Evolutionary conservation across 805 yeast species (phyloP).

Genomic region (Komagataella mondaviorum): DNA sequence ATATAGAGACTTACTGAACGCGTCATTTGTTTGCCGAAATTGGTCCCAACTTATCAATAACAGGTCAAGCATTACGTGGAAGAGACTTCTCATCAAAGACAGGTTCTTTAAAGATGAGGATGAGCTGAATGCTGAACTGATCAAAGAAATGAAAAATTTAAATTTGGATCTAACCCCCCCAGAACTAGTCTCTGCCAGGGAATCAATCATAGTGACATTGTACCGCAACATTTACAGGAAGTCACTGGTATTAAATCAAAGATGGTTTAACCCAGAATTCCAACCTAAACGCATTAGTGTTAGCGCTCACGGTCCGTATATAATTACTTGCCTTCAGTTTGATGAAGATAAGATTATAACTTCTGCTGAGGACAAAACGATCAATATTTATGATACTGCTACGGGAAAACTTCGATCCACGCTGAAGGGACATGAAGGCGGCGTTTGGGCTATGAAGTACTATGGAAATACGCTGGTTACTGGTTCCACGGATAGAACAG

Average conservation of each 20-base stretch:
- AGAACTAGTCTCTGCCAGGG: conserved; percentile 3
- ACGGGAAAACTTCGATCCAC: conserved; percentile 53
- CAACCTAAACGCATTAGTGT: conserved; percentile 56
- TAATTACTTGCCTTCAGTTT: conserved; percentile 91
- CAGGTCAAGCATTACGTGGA: conserved; percentile 58
- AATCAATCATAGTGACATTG: conserved; percentile 3
- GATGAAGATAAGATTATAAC: conserved; percentile 85
- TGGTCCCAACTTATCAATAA: conserved; percentile 57
- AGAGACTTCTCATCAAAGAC: conserved; percentile 46
- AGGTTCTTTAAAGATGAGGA: conserved; percentile 33
- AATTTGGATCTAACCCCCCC: conserved; percentile 3
- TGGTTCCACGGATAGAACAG: conserved; percentile 91
- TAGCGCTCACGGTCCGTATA: conserved; percentile 59
- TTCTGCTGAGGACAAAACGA: conserved; percentile 79
- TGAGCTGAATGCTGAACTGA: conserved; percentile 28
- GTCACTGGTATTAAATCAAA: conserved; percentile 37
- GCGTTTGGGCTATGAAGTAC: conserved; percentile 96
- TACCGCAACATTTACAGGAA: conserved; percentile 50
- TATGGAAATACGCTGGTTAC: conserved; percentile 73
- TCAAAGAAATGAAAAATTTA: background rate
- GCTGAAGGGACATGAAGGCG: conserved; percentile 87
- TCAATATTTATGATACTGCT: conserved; percentile 67
- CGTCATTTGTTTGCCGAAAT: conserved; percentile 47
- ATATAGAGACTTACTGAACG: conserved; percentile 41
- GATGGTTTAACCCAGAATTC: conserved; percentile 74